Evolutionary conservation across 164 flowering plant species (phyloP).

Genomic region (Macadamia integrifolia): DNA sequence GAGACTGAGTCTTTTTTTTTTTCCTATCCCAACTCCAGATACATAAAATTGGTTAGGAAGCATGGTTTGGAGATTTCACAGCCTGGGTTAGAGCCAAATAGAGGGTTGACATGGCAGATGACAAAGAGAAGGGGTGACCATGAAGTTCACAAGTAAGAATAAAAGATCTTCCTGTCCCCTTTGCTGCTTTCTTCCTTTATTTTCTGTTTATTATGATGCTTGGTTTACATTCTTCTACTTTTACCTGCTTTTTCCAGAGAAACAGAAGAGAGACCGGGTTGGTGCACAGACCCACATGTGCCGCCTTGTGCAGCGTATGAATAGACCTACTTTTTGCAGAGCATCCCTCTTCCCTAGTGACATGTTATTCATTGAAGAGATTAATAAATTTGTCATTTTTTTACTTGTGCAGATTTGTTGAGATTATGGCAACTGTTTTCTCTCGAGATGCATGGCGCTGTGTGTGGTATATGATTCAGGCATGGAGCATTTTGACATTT

Average conservation of each 20-base stretch:
- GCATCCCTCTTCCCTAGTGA: no score
- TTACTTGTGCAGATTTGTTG: constrained; percentile 51
- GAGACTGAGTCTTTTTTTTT: constrained; percentile 1
- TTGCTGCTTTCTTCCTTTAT: background rate
- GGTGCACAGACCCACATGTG: constrained; percentile 66
- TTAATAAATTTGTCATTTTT: background rate
- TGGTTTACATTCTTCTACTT: constrained; percentile 1
- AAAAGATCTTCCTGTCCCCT: background rate
- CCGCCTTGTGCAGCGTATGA: constrained; percentile 99
- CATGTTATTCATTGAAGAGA: background rate
- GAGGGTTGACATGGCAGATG: constrained; percentile 76
- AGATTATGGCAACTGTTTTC: constrained; percentile 77
- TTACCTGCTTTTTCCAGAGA: constrained; percentile 33
- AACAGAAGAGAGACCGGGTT: constrained; percentile 66
- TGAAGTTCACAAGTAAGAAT: constrained; percentile 91
- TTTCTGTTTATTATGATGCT: background rate
- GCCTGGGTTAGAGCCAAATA: constrained; percentile 76
- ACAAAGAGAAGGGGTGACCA: constrained; percentile 63
- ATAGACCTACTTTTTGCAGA: background rate
- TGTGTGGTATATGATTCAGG: constrained; percentile 86
- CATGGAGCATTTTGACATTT: constrained; percentile 6
- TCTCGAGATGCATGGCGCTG: constrained; percentile 82
- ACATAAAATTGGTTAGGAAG: constrained; percentile 65
- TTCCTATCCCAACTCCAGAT: constrained; percentile 33
- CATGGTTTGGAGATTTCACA: constrained; percentile 93